These are phyloP conservation scores for Musa schizocarpa DNA, from an alignment of 176 grass and related monocot species.

Conservation along the genomic window DNA sequence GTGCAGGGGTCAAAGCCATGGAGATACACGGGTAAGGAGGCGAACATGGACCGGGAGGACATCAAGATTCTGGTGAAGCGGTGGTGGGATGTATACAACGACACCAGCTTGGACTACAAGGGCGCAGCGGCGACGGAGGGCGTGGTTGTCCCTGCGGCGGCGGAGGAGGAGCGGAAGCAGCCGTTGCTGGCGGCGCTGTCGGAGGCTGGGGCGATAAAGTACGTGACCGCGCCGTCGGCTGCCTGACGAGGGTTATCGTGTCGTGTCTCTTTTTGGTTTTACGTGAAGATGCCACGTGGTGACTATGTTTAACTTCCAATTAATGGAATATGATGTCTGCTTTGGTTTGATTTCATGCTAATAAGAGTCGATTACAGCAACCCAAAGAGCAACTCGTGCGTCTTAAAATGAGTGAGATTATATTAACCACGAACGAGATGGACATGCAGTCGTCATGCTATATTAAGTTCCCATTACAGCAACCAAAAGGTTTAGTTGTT, in stretches of 20 bases:
- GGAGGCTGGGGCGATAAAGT: conserved; percentile 18
- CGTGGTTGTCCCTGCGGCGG: background rate
- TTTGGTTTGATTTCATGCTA: too few relatives aligned
- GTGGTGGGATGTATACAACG: conserved; percentile 60
- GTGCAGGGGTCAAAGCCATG: conserved; percentile 68
- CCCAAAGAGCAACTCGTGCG: too few relatives aligned
- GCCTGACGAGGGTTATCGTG: conserved; percentile 21
- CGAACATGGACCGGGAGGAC: conserved; percentile 67
- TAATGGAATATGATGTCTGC: too few relatives aligned
- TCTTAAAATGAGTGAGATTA: too few relatives aligned
- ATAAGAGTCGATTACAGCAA: too few relatives aligned
- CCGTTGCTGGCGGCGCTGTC: conserved; percentile 23
- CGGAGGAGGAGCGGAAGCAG: background rate
- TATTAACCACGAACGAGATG: too few relatives aligned
- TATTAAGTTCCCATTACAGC: background rate
- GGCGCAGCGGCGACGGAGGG: background rate
- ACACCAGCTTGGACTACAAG: conserved; percentile 47
- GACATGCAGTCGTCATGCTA: too few relatives aligned
- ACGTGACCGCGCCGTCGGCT: conserved; percentile 43
- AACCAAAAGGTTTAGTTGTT: too few relatives aligned
- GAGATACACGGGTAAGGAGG: conserved; percentile 62
- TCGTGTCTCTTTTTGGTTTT: too few relatives aligned
- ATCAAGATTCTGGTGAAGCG: conserved; percentile 49
- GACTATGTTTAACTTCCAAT: too few relatives aligned
- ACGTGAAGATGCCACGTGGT: too few relatives aligned